Base-by-base conservation (phyloP, 139 green algal species). In the Eudorina sp. region DNA sequence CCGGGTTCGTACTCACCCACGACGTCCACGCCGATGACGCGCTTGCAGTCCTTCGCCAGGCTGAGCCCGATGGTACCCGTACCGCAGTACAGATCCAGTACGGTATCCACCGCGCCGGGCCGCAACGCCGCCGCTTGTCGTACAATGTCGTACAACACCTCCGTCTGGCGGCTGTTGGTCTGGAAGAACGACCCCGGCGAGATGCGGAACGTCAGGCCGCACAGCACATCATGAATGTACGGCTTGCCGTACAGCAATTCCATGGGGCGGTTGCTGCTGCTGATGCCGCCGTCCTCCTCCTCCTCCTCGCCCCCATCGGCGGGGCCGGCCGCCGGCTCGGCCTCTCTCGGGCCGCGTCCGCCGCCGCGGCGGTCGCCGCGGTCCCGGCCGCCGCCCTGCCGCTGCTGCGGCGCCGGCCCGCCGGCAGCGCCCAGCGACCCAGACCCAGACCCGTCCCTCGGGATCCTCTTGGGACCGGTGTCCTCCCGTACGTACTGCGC, bases 71-170 rank as follows among this genome's bases (percentile, higher is more conserved):
- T 96, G 21, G 93, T 92, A 40, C 97, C 96, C 27, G 95, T 94
- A 40, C 96, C 96, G 80, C 95, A 98, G 90, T 97, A 98, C 38
- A 98, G 90, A 87, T 98, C 96, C 69, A 98, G 86, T 27, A 98
- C 58, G 21, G 95, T 76, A 45, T 96, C 76, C 27, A n/a, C n/a
- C 31, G 62, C 88, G 55, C 53, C 79, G 38, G 70, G 90, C 64
- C 36, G 43, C 36, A 90, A 45, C 23, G 46, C 91, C 66, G 92
- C 92, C 8, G 85, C 91, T 21, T 93, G 77, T 11, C 90, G 83
- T 62, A 97, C 93, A 25, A 94, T 53, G 2, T 69, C n/a, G 78
- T 95, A 98, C 83, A 98, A 88, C 60, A 90, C 76, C 83, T 97
- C 92, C 8, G 96, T 94, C 85, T 98, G 95, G 16, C n/a, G 21